These are phyloP conservation scores for Parachaetomium inaequale DNA, from an alignment of 495 filamentous ascomycete genomes.

Conservation along the genomic window DNA sequence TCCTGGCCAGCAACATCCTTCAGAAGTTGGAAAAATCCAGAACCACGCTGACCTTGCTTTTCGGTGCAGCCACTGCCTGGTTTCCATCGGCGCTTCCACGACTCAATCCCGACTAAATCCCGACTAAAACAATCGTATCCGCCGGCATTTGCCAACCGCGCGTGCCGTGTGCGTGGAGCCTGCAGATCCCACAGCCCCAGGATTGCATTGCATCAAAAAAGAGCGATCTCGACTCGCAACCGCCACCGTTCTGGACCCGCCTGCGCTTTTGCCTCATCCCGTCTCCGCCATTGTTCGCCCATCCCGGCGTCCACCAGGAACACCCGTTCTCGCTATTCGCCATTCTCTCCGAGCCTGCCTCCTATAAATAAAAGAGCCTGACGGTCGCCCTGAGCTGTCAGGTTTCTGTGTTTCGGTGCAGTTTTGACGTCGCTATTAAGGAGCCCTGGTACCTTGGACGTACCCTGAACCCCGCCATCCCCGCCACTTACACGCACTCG, in stretches of 20 bases:
- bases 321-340: not conserved
- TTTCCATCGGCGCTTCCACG: not conserved
- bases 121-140: conserved; percentile 1
- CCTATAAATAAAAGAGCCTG: conserved; percentile 32
- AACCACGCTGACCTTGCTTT: not conserved
- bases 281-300: conserved; percentile 17
- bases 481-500: not conserved
- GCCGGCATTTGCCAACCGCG: conserved; percentile 6
- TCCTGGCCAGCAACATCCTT: not conserved
- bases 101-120: not conserved
- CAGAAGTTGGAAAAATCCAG: not conserved
- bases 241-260: conserved; percentile 25
- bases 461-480: conserved; percentile 25
- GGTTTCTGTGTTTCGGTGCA: conserved; percentile 23
- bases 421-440: conserved; percentile 42
- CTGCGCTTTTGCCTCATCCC: conserved; percentile 29
- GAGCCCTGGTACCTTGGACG: conserved; percentile 35
- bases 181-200: conserved; percentile 8
- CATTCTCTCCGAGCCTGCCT: not conserved
- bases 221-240: conserved; percentile 33
- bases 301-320: conserved; percentile 3
- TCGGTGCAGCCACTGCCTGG: not conserved
- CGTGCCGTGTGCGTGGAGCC: conserved; percentile 16
- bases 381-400: conserved; percentile 21
- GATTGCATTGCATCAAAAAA: conserved; percentile 14